phyloP scores from a whole-genome alignment of 2,329 filamentous ascomycete genomes.

The Rugonectria rugulosa region DNA sequence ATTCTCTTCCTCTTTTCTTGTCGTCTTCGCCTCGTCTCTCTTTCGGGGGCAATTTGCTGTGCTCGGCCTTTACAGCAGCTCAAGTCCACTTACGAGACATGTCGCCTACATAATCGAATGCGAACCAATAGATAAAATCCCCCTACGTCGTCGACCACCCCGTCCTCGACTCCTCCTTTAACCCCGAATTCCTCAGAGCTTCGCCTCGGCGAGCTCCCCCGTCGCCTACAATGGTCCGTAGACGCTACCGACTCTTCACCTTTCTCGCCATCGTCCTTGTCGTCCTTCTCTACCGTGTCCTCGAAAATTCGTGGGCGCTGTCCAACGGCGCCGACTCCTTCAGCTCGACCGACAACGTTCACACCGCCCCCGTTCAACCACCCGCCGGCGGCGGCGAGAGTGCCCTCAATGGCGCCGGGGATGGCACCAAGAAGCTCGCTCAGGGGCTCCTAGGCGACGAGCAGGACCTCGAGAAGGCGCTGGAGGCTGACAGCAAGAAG shows the following conservation, averaged over 20 bases:
- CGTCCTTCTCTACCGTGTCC: conserved; percentile 61
- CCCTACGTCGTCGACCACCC: background rate
- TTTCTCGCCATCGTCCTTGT: conserved; percentile 62
- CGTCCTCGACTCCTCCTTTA: background rate
- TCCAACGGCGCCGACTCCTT: conserved; percentile 23
- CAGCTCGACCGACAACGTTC: conserved; percentile 18
- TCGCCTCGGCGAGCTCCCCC: conserved; percentile 38
- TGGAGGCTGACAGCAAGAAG: conserved; percentile 15
- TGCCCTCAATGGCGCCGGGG: conserved; percentile 18
- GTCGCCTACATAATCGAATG: conserved; percentile 7
- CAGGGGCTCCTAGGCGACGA: conserved; percentile 17
- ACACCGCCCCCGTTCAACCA: conserved; percentile 17
- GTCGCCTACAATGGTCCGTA: conserved; percentile 56
- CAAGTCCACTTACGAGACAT: conserved; percentile 15
- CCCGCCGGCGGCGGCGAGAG: conserved; percentile 18
- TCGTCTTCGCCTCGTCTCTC: background rate
- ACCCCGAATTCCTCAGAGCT: conserved; percentile 21
- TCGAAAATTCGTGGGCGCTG: conserved; percentile 50
- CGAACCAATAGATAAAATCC: background rate
- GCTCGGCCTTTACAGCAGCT: background rate
- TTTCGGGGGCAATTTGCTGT: background rate
- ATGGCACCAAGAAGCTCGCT: conserved; percentile 17
- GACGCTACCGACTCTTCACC: conserved; percentile 68
- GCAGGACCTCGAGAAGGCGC: conserved; percentile 13
- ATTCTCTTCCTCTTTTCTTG: background rate